Conservation (phyloP, 1,284 basidiomycete species). For the Hemileia vastatrix region DNA sequence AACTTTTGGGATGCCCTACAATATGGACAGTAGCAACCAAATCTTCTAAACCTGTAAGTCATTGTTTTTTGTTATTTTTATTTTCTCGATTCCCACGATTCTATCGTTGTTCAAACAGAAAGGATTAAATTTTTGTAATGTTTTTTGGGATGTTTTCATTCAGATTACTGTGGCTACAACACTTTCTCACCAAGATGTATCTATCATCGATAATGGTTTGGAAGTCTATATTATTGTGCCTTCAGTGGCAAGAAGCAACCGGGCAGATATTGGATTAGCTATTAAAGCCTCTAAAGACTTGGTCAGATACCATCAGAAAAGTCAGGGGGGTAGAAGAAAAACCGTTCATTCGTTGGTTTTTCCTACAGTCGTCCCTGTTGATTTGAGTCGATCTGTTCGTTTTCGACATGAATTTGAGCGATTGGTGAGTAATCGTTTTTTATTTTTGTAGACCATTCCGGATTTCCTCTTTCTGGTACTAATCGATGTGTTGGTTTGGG, state of each 20-base stretch:
- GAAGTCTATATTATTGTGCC: slow-evolving; percentile 13
- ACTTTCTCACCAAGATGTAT: background rate
- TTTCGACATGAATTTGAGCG: background rate
- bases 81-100: too few species aligned
- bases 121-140: too few species aligned
- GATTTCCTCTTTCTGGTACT: background rate
- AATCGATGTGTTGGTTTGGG: background rate
- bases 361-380: slow-evolving; percentile 8
- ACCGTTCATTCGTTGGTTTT: slow-evolving; percentile 11
- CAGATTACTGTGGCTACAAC: too few species aligned
- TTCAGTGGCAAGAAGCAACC: background rate
- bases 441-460: too few species aligned
- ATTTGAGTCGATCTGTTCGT: slow-evolving; percentile 5
- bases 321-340: background rate
- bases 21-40: too few species aligned
- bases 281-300: background rate
- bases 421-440: slow-evolving; percentile 13
- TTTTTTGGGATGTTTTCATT: too few species aligned
- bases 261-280: background rate
- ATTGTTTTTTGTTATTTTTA: too few species aligned
- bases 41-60: too few species aligned
- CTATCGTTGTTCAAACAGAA: too few species aligned
- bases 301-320: background rate
- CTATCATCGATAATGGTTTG: slow-evolving; percentile 6
- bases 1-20: too few species aligned